Evolutionary conservation across 176 grass and related monocot species (phyloP).

Genomic region (Phoenix roebelenii): DNA sequence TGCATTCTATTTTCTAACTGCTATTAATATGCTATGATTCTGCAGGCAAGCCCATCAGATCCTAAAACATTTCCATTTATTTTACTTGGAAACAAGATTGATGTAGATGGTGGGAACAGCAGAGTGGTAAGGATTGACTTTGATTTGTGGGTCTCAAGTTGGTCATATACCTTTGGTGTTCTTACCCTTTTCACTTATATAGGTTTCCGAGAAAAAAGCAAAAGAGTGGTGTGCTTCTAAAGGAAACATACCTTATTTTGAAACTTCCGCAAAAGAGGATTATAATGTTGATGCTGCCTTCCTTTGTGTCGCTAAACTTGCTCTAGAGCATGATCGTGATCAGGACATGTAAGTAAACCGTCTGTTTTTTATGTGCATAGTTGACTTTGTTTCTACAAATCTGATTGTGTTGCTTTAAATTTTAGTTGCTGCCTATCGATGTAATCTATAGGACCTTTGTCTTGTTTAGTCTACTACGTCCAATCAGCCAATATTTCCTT

Average conservation of each 20-base stretch:
- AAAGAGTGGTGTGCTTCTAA: constrained; percentile 83
- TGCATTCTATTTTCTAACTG: constrained; percentile 11
- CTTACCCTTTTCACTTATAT: background rate
- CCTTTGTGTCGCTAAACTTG: constrained; percentile 72
- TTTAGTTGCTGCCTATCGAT: too few relatives aligned
- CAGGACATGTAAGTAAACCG: constrained; percentile 79
- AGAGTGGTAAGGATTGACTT: constrained; percentile 43
- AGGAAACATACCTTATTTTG: constrained; percentile 83
- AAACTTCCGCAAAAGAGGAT: constrained; percentile 93
- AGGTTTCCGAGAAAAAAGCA: constrained; percentile 89
- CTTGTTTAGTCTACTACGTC: too few relatives aligned
- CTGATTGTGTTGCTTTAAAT: background rate
- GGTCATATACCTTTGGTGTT: background rate
- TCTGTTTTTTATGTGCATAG: background rate
- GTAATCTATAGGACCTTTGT: too few relatives aligned
- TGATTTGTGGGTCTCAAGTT: background rate
- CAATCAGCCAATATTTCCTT: too few relatives aligned
- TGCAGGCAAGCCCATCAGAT: constrained; percentile 63
- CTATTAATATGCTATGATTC: background rate
- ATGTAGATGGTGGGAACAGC: constrained; percentile 71
- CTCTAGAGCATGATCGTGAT: constrained; percentile 57
- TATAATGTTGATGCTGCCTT: constrained; percentile 82
- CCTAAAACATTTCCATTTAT: constrained; percentile 78
- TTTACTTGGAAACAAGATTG: constrained; percentile 85
- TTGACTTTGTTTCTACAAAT: constrained; percentile 3